Percentiles rank a stretch among this genome's conserved stretches.
Conservation (phyloP, 495 filamentous ascomycete species). For the Podospora australis region DNA sequence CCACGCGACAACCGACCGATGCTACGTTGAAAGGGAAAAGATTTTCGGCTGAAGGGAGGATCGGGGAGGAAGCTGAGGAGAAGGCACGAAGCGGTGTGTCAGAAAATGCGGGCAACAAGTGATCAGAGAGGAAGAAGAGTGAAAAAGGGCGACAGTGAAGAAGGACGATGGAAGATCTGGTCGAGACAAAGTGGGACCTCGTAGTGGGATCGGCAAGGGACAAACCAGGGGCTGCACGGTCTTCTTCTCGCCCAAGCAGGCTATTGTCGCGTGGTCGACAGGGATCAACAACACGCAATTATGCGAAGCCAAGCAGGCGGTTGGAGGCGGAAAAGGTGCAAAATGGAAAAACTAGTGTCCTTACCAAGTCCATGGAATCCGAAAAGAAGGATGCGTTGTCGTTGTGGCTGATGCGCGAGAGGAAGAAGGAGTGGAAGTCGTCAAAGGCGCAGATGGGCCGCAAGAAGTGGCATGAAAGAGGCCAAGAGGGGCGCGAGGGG, state of each 20-base stretch:
- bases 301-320: conserved; percentile 11
- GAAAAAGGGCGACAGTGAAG: background rate
- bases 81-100: conserved; percentile 1
- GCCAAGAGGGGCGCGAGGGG: background rate
- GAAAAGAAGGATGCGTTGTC: too few relatives aligned
- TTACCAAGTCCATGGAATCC: too few relatives aligned
- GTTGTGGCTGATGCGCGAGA: too few relatives aligned
- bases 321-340: conserved; percentile 2
- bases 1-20: conserved; percentile 19
- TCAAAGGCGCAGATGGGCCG: too few relatives aligned
- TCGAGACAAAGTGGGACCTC: background rate
- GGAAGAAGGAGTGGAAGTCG: too few relatives aligned
- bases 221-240: conserved; percentile 6
- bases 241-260: conserved; percentile 6
- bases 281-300: conserved; percentile 15
- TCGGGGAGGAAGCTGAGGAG: background rate
- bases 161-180: background rate
- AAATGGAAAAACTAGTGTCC: too few relatives aligned
- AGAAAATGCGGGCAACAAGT: conserved; percentile 1
- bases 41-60: background rate
- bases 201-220: conserved; percentile 23
- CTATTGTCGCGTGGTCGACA: conserved; percentile 25
- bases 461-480: background rate
- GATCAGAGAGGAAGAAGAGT: background rate
- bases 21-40: conserved; percentile 9